Base-by-base conservation (phyloP, 1,139 yeast genomes). In the Geotrichum candidum region DNA sequence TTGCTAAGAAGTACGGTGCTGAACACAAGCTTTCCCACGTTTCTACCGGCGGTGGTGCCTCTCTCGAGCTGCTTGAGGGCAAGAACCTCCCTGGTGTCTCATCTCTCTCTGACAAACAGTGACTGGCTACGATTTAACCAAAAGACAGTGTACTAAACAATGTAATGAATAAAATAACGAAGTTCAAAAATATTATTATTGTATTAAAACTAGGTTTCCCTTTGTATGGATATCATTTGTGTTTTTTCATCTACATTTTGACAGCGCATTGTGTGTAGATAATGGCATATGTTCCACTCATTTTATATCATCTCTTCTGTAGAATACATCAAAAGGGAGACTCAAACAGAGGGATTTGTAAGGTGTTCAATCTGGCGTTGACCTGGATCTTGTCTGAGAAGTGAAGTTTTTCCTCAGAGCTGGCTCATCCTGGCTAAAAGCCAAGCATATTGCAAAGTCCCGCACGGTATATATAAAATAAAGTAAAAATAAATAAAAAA, bases 31-130 rank as follows among this genome's bases (percentile, higher is more conserved):
- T 92, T 74, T 90, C 97, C 62, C 98, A 92, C 80, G 97, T 92
- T 68, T 91, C 97, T 69, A 92, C 98, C 67, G 98, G 98, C 80
- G 98, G 98, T 80, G 98, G 98, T 84, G 98, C 98, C 69, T 91
- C 97, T 65, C 85, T 92, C 77, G 98, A 92, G 80, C 87, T 92
- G 77, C 87, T 92, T 76, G 98, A 92, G 82, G 98, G 98, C 81
- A 92, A 92, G 85, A 94, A 84, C 70, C 85, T 92, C 74, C 98
- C 98, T 70, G 98, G 98, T 85, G 97, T 92, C 69, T 84, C 83
- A 75, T 95, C 94, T 77, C 86, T 91, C 72, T 85, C 95, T 70
- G 85, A 82, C 78, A 88, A 87, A 78, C 73, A 81, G 71, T 58
- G 57, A 53, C 22, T 41, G 2, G 18, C 48, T 41, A 41, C 48